These are phyloP conservation scores for Microbotryum saponariae DNA, from an alignment of 1,284 basidiomycete genomes.

Conservation along the genomic window DNA sequence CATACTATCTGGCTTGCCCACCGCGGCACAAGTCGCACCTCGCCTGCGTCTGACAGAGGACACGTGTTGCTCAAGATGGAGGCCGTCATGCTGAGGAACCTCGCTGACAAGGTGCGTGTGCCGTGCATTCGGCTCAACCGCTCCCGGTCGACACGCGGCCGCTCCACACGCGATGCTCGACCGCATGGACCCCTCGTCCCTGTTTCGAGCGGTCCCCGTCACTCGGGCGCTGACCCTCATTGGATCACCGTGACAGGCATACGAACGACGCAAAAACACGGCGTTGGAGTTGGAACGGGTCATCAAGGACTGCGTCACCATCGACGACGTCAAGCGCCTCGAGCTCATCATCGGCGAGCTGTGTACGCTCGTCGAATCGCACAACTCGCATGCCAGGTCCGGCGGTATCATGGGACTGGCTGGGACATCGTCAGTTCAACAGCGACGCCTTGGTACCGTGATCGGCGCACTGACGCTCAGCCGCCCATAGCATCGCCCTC, in stretches of 20 bases:
- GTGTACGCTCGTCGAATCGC: conserved; percentile 79
- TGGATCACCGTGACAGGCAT: conserved; percentile 36
- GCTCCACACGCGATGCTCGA: no score
- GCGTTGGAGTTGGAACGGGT: conserved; percentile 74
- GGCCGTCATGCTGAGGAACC: no score
- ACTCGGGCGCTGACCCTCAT: no score
- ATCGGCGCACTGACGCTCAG: neutral
- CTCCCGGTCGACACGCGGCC: no score
- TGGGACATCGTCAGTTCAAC: conserved; percentile 58
- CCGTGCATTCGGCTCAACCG: no score
- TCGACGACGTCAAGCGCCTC: conserved; percentile 73
- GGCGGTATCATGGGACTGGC: conserved; percentile 95
- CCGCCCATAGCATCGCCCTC: conserved; percentile 59
- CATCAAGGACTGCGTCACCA: conserved; percentile 58
- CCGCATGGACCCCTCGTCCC: no score
- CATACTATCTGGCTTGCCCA: no score
- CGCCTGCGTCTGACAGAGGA: no score
- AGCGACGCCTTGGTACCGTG: rapidly evolving
- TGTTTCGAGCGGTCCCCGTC: no score
- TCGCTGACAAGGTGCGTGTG: no score
- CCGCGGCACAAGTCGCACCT: no score
- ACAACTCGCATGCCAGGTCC: conserved; percentile 69
- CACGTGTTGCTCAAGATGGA: no score
- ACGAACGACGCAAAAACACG: conserved; percentile 92
- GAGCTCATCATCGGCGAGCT: conserved; percentile 87